phyloP scores from a whole-genome alignment of 1,284 basidiomycete genomes.

The Irpex sp. region DNA sequence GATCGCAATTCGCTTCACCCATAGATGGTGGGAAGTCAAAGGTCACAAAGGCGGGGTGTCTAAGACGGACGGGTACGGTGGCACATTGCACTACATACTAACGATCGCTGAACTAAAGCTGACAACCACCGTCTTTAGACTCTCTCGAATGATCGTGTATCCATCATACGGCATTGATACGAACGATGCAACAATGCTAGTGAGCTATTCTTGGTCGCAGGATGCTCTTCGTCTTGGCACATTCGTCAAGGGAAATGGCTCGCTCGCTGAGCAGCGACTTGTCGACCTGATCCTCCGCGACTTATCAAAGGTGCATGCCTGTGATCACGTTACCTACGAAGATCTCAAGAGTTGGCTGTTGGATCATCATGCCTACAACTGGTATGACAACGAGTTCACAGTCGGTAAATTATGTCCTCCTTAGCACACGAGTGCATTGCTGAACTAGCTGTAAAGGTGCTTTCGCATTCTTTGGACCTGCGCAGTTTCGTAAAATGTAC shows the following conservation, averaged over 20 bases:
- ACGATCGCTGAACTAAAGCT: too few relatives aligned
- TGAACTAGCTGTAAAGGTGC: background rate
- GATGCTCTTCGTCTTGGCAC: slow-evolving; percentile 20
- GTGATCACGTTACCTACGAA: slow-evolving; percentile 9
- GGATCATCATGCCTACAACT: slow-evolving; percentile 15
- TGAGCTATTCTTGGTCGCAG: slow-evolving; percentile 22
- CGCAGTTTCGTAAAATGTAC: slow-evolving; percentile 13
- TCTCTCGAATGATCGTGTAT: slow-evolving; percentile 24
- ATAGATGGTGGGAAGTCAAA: slow-evolving; percentile 34
- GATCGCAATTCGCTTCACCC: slow-evolving; percentile 32
- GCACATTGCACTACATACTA: too few relatives aligned
- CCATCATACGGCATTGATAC: slow-evolving; percentile 21
- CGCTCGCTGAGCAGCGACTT: slow-evolving; percentile 10
- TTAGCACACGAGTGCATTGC: background rate
- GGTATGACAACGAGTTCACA: slow-evolving; percentile 15
- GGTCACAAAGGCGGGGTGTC: background rate
- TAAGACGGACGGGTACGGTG: background rate
- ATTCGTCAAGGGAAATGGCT: slow-evolving; percentile 6
- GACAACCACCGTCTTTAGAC: too few relatives aligned
- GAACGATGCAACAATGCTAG: slow-evolving; percentile 15
- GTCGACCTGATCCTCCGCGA: slow-evolving; percentile 17
- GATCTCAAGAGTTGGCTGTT: slow-evolving; percentile 5
- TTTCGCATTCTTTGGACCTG: slow-evolving; percentile 23
- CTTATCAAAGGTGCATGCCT: slow-evolving; percentile 20
- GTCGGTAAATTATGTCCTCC: slow-evolving; percentile 10